Percentiles rank a stretch among this genome's conserved stretches.
phyloP scores from a whole-genome alignment of 441 rosid genomes.

The Viola pubescens region DNA sequence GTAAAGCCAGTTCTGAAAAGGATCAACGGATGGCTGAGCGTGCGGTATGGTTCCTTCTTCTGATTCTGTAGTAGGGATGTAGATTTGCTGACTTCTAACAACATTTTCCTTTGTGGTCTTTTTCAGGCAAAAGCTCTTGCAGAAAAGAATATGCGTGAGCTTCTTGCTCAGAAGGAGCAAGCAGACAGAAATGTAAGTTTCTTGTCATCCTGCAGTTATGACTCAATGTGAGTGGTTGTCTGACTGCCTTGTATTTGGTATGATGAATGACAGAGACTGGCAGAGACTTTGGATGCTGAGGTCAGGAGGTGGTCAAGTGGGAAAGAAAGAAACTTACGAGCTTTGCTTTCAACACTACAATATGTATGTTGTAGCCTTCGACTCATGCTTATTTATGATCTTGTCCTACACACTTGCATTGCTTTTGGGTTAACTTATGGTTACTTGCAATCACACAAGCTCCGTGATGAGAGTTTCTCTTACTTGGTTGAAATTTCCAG shows the following conservation, averaged over 20 bases:
- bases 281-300: slow-evolving; percentile 74
- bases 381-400: not conserved
- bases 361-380: slow-evolving; percentile 42
- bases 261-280: slow-evolving; percentile 50
- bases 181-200: slow-evolving; percentile 77
- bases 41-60: slow-evolving; percentile 43
- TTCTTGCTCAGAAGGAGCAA: slow-evolving; percentile 79
- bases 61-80: not conserved
- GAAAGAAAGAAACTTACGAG: slow-evolving; percentile 85
- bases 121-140: slow-evolving; percentile 94
- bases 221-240: slow-evolving; percentile 8
- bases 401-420: not conserved
- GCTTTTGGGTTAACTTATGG: not conserved
- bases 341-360: slow-evolving; percentile 85
- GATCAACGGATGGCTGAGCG: slow-evolving; percentile 79
- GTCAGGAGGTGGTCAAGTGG: slow-evolving; percentile 93
- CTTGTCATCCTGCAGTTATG: slow-evolving; percentile 7
- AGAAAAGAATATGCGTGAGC: slow-evolving; percentile 88
- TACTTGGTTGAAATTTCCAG: too few species aligned
- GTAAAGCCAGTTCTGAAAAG: slow-evolving; percentile 66
- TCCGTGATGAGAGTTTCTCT: too few species aligned
- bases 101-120: slow-evolving; percentile 13
- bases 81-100: slow-evolving; percentile 9
- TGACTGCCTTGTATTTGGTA: slow-evolving; percentile 16
- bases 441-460: too few species aligned